phyloP scores from a whole-genome alignment of 2,329 filamentous ascomycete genomes.

The Penicillium polonicum region DNA sequence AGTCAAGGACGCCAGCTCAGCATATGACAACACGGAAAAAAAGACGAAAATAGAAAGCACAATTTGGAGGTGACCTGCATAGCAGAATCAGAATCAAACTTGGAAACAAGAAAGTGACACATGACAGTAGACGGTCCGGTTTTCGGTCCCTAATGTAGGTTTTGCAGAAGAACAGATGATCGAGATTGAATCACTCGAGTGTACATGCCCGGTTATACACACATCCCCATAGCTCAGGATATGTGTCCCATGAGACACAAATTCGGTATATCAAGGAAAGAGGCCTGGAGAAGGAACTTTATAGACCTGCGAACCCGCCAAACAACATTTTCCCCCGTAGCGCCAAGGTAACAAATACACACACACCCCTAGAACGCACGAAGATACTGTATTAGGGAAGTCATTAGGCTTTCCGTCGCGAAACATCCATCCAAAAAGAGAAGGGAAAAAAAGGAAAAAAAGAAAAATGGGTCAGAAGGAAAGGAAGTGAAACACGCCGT shows the following conservation, averaged over 20 bases:
- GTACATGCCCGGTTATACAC: conserved; percentile 8
- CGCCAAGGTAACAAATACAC: conserved; percentile 36
- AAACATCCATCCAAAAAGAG: conserved; percentile 23
- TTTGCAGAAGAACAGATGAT: conserved; percentile 14
- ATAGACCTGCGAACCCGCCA: conserved; percentile 32
- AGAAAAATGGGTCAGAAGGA: conserved; percentile 16
- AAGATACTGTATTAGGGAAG: conserved; percentile 37
- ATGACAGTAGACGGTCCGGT: conserved; percentile 18
- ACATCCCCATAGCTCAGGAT: conserved; percentile 4
- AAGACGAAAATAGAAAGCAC: background rate
- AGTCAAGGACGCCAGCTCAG: conserved; percentile 6
- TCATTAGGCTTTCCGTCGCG: conserved; percentile 33
- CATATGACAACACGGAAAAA: background rate
- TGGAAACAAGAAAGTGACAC: conserved; percentile 4
- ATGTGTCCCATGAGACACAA: conserved; percentile 12
- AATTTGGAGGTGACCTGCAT: conserved; percentile 3
- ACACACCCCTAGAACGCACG: conserved; percentile 32
- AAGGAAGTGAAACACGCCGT: conserved; percentile 16
- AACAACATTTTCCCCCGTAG: conserved; percentile 36
- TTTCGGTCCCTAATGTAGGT: conserved; percentile 18
- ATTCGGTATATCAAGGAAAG: conserved; percentile 20
- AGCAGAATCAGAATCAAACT: conserved; percentile 4
- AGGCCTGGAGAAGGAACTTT: conserved; percentile 25
- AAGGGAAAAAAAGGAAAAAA: conserved; percentile 12
- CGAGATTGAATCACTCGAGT: conserved; percentile 6